phyloP scores from a whole-genome alignment of 2,329 filamentous ascomycete species.

The Coleophoma eucalyptorum region DNA sequence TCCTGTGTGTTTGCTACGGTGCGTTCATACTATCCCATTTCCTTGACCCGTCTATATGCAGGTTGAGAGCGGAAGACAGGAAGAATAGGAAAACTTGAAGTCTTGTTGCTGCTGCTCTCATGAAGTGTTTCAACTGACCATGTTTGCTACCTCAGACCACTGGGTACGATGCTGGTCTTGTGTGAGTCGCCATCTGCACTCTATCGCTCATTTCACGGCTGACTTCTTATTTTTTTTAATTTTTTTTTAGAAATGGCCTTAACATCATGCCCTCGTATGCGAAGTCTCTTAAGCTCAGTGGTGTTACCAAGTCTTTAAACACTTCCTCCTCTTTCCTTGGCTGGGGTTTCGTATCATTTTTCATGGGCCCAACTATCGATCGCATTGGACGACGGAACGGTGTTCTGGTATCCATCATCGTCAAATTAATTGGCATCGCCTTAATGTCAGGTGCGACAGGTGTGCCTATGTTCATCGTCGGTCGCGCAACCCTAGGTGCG shows the following conservation, averaged over 20 bases:
- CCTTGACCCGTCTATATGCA: no score
- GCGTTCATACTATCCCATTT: no score
- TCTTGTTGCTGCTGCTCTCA: no score
- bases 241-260: constrained; percentile 37
- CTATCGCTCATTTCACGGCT: no score
- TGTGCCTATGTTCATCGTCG: constrained; percentile 6
- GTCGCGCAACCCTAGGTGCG: no score
- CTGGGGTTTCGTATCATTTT: constrained; percentile 36
- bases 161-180: no score
- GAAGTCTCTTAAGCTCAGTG: constrained; percentile 49
- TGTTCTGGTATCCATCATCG: neutral
- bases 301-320: constrained; percentile 48
- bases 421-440: neutral
- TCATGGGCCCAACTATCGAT: constrained; percentile 31
- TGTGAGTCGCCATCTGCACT: no score
- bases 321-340: constrained; percentile 51
- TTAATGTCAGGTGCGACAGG: constrained; percentile 1
- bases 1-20: no score
- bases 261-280: constrained; percentile 53
- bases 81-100: no score
- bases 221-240: neutral
- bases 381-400: constrained; percentile 24
- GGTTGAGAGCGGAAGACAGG: no score
- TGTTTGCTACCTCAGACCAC: no score
- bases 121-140: no score